Evolutionary conservation across 1,139 yeast genomes (phyloP).

Genomic region (Candida sp.): DNA sequence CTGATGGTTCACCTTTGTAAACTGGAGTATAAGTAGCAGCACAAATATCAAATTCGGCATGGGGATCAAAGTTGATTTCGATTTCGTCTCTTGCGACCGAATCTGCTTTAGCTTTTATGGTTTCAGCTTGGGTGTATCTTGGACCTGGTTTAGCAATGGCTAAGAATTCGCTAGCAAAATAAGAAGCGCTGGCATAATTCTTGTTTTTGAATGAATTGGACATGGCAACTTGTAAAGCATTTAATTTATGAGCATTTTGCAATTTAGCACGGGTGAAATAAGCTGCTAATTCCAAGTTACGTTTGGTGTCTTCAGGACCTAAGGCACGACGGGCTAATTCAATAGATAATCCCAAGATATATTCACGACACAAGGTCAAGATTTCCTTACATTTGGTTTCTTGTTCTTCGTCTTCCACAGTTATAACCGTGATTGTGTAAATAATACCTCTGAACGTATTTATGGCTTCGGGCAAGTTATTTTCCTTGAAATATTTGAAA

Average conservation of each 20-base stretch:
- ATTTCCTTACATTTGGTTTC: conserved; percentile 74
- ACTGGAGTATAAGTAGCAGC: conserved; percentile 87
- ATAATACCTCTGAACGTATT: conserved; percentile 74
- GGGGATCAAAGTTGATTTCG: conserved; percentile 89
- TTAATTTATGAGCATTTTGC: conserved; percentile 77
- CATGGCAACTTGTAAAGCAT: conserved; percentile 96
- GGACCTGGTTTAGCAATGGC: conserved; percentile 67
- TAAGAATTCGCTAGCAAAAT: conserved; percentile 83
- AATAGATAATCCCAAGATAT: conserved; percentile 86
- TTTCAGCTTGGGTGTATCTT: conserved; percentile 85
- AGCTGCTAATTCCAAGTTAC: conserved; percentile 92
- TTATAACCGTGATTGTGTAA: conserved; percentile 68
- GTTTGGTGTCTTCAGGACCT: conserved; percentile 66
- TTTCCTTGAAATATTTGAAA: conserved; percentile 77
- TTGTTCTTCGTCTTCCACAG: conserved; percentile 72
- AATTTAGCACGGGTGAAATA: conserved; percentile 86
- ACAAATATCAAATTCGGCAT: conserved; percentile 88
- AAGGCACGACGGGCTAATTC: conserved; percentile 85
- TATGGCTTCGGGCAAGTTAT: conserved; percentile 80
- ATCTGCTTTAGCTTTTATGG: conserved; percentile 78
- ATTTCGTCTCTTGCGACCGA: conserved; percentile 79
- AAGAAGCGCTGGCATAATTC: conserved; percentile 85
- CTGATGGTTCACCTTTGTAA: conserved; percentile 68
- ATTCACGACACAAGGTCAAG: conserved; percentile 77
- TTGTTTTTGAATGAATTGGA: conserved; percentile 84